Percentiles rank a stretch among this genome's conserved stretches.
These are phyloP conservation scores for Lactarius evosmus DNA, from an alignment of 768 basidiomycete genomes.

Conservation along the genomic window DNA sequence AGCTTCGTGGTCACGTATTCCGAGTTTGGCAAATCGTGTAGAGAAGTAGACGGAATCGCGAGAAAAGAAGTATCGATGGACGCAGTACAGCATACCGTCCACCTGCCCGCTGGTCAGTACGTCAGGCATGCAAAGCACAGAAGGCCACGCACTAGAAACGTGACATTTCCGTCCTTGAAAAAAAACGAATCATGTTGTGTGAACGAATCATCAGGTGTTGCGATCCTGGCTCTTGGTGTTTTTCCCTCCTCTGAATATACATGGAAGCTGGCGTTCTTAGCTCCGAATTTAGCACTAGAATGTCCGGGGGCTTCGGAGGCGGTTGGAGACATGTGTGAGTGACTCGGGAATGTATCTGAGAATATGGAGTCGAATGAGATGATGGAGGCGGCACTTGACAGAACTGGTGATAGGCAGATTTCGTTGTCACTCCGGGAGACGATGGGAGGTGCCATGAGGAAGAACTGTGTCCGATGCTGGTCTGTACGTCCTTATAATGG, in stretches of 20 bases:
- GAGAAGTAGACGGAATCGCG: slow-evolving; percentile 25
- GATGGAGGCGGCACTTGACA: not conserved
- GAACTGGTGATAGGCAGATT: too few species aligned
- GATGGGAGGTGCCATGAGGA: slow-evolving; percentile 8
- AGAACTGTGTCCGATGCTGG: not conserved
- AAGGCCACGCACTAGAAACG: slow-evolving; percentile 15
- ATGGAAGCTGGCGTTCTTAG: not conserved
- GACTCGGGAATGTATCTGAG: not conserved
- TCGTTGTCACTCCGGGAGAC: not conserved
- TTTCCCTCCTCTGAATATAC: not conserved
- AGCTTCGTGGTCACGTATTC: slow-evolving; percentile 13
- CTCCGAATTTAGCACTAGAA: not conserved
- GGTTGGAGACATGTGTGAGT: not conserved
- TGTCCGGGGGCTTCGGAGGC: not conserved
- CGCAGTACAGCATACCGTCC: slow-evolving; percentile 18
- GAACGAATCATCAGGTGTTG: slow-evolving; percentile 5
- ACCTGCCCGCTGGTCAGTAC: slow-evolving; percentile 12
- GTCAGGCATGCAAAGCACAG: not conserved
- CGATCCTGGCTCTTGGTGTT: not conserved
- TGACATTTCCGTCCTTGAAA: slow-evolving; percentile 25
- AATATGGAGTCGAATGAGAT: slow-evolving; percentile 7
- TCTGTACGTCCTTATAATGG: too few species aligned
- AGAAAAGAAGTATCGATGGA: slow-evolving; percentile 26
- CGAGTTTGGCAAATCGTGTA: slow-evolving; percentile 12
- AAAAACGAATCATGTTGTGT: slow-evolving; percentile 13